These are phyloP conservation scores for Nakazawaea pomicola DNA, from an alignment of 805 yeast species.

Conservation along the genomic window DNA sequence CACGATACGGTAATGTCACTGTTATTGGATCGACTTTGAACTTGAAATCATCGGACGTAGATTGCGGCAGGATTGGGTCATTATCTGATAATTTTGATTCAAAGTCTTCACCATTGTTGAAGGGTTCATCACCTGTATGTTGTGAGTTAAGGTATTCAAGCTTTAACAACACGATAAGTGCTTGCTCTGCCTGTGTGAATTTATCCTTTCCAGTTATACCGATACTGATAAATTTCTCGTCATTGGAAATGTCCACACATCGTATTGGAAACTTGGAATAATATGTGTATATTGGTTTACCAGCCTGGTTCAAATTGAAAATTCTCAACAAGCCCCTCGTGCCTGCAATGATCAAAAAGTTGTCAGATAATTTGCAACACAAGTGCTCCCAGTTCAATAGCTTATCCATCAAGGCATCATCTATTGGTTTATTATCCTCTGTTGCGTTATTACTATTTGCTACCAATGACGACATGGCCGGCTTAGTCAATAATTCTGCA, in stretches of 20 bases:
- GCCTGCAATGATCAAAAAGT: slow-evolving; percentile 62
- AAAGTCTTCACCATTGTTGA: neutral
- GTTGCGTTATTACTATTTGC: slow-evolving; percentile 24
- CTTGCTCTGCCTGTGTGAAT: slow-evolving; percentile 64
- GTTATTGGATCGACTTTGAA: slow-evolving; percentile 53
- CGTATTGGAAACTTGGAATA: slow-evolving; percentile 71
- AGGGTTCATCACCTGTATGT: neutral
- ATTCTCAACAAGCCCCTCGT: slow-evolving; percentile 68
- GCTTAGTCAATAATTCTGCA: slow-evolving; percentile 33
- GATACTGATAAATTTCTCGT: slow-evolving; percentile 63
- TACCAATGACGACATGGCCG: slow-evolving; percentile 18
- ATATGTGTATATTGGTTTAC: slow-evolving; percentile 64
- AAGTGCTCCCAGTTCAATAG: slow-evolving; percentile 55
- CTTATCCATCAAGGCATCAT: slow-evolving; percentile 27
- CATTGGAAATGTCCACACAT: slow-evolving; percentile 66
- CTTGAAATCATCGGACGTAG: slow-evolving; percentile 7
- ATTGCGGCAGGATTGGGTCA: slow-evolving; percentile 7
- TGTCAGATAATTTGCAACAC: slow-evolving; percentile 53
- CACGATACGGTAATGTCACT: slow-evolving; percentile 79
- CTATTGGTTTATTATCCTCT: slow-evolving; percentile 12
- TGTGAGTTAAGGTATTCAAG: slow-evolving; percentile 12
- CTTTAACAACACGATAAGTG: slow-evolving; percentile 57
- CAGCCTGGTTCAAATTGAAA: slow-evolving; percentile 49
- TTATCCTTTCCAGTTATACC: slow-evolving; percentile 81
- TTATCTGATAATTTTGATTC: neutral